Base-by-base conservation (phyloP, 805 yeast species). In the Yamadazyma kitorensis region DNA sequence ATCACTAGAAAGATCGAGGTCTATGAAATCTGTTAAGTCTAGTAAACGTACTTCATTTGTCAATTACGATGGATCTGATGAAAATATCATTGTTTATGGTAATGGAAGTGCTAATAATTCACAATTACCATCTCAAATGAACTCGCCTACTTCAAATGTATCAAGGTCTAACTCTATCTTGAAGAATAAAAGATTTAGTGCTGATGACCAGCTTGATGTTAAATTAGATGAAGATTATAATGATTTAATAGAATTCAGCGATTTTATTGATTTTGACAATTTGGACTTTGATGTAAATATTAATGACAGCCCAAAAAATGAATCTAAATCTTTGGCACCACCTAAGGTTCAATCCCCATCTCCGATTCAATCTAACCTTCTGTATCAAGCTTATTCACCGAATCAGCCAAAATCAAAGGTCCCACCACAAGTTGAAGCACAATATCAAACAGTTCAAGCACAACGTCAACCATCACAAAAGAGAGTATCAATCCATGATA, bases 1-100 rank as follows among this genome's bases (percentile, higher is more conserved):
- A 2, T 72, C 82, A 6, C 51, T 85, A 27, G 94, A 85, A 54
- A 68, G 89, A 40, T 74, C 83, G 6, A 51, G 78, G 31, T 73
- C 80, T 4, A 64, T 74, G 63, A 70, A 74, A 49, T 80, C 87
- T 0, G 54, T 70, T n/a, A 61, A 48, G 34, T 58, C 67, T 11
- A 55, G 47, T 29, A 63, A 44, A 47, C 42, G 72, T 15, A 63
- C 55, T 36, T 61, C 69, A 17, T 67, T 55, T 41, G 56, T 59
- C 13, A 65, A 66, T 36, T 67, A 64, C 40, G 47, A 59, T 29
- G 71, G 71, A 5, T 56, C 61, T 10, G 68, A 67, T 34, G 72
- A 65, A 9, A 63, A 67, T 40, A 52, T 66, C 20, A 50, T 67
- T 22, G 55, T 62, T 4, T 48, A 39, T 27, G 33, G 24, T 27